A percentile compares a stretch with the other conserved stretches of the same genome.
These are phyloP conservation scores for Cenococcum geophilum DNA, from an alignment of 495 filamentous ascomycete genomes.

Conservation along the genomic window DNA sequence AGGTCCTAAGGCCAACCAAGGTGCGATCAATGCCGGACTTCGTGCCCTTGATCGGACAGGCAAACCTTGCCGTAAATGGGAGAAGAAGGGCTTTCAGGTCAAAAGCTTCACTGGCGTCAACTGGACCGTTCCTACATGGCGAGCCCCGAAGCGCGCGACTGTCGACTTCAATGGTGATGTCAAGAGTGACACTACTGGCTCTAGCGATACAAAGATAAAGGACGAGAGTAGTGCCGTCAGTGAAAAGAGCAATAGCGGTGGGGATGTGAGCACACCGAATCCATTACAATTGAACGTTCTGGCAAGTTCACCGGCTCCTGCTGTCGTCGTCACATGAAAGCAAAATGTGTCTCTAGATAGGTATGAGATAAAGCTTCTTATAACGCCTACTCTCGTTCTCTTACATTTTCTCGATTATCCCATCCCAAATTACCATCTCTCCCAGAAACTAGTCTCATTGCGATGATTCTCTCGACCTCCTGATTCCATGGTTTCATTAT, in stretches of 20 bases:
- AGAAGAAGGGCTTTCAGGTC: constrained; percentile 69
- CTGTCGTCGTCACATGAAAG: constrained; percentile 33
- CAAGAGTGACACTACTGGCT: constrained; percentile 51
- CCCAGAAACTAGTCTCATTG: too few relatives aligned
- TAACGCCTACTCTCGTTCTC: background rate
- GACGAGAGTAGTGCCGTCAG: constrained; percentile 63
- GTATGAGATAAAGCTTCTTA: background rate
- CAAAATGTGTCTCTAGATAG: constrained; percentile 32
- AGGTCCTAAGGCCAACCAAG: constrained; percentile 94
- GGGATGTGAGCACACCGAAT: constrained; percentile 44
- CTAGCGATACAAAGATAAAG: constrained; percentile 72
- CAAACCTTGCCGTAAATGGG: constrained; percentile 87
- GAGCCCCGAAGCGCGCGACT: constrained; percentile 53
- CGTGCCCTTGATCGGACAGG: constrained; percentile 87
- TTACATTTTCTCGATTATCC: too few relatives aligned
- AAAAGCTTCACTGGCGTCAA: constrained; percentile 88
- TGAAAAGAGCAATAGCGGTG: constrained; percentile 63
- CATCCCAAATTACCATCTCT: background rate
- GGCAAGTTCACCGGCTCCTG: constrained; percentile 45
- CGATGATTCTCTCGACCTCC: too few relatives aligned
- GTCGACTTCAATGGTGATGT: constrained; percentile 42
- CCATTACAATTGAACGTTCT: constrained; percentile 27
- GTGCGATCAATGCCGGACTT: constrained; percentile 93
- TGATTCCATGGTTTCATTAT: too few relatives aligned
- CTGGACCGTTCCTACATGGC: constrained; percentile 84